These are phyloP conservation scores for Lentinula detonsa DNA, from an alignment of 768 basidiomycete species.

Conservation along the genomic window DNA sequence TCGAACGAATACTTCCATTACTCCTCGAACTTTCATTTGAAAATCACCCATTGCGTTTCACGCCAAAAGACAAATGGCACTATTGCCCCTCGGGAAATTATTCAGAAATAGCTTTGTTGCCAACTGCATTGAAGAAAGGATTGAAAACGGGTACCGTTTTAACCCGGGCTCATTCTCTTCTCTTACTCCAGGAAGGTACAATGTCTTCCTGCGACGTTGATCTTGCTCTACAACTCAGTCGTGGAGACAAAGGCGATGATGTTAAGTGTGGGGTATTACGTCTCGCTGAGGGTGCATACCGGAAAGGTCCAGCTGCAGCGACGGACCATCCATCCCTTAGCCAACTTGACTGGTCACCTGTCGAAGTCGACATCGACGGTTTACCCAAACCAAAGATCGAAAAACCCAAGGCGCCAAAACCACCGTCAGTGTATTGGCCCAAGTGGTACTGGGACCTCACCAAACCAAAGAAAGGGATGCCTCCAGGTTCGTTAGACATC, in stretches of 20 bases:
- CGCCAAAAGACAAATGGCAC: constrained; percentile 62
- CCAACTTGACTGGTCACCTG: constrained; percentile 64
- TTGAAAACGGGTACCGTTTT: constrained; percentile 41
- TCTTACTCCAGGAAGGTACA: constrained; percentile 34
- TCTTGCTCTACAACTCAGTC: constrained; percentile 42
- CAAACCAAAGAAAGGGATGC: constrained; percentile 59
- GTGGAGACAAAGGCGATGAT: constrained; percentile 29
- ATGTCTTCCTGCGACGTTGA: constrained; percentile 35
- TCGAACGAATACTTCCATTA: constrained; percentile 58
- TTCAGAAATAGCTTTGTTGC: constrained; percentile 28
- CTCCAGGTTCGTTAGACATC: constrained; percentile 75
- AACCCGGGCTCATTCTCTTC: constrained; percentile 37
- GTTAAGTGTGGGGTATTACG: constrained; percentile 28
- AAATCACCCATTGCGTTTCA: constrained; percentile 52
- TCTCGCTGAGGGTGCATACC: constrained; percentile 32
- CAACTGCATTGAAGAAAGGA: constrained; percentile 29
- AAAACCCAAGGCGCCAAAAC: constrained; percentile 30
- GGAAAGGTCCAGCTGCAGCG: constrained; percentile 13
- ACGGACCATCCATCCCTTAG: constrained; percentile 48
- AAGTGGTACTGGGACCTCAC: constrained; percentile 96
- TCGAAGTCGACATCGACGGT: constrained; percentile 8
- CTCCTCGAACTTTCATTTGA: constrained; percentile 61
- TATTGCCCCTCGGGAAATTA: constrained; percentile 28
- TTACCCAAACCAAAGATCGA: constrained; percentile 20
- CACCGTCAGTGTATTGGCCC: constrained; percentile 69